Evolutionary conservation across 345 rosid species (phyloP).

Genomic region (Turritis glabra): DNA sequence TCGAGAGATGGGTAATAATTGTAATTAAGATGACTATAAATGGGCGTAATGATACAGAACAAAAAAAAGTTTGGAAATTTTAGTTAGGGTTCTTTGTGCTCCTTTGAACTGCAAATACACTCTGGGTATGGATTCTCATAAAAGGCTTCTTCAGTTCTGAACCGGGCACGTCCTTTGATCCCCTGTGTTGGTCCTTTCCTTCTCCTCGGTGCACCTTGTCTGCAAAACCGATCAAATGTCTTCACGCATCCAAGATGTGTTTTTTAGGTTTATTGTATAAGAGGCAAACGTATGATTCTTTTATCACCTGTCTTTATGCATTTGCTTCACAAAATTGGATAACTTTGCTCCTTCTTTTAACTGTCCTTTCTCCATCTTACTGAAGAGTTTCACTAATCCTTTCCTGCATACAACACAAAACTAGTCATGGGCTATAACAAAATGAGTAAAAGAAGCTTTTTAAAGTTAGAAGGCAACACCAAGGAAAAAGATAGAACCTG

Average conservation of each 20-base stretch:
- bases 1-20: neutral
- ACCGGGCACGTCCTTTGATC: constrained; percentile 74
- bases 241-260: neutral
- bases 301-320: constrained; percentile 68
- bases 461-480: neutral
- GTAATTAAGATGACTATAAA: neutral
- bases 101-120: constrained; percentile 69
- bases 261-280: neutral
- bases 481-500: constrained; percentile 49
- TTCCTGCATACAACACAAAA: constrained; percentile 50
- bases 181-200: constrained; percentile 68
- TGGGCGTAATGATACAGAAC: constrained; percentile 5
- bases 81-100: constrained; percentile 17
- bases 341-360: constrained; percentile 51
- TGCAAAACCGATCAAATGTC: constrained; percentile 31
- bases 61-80: neutral
- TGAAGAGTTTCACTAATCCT: constrained; percentile 69
- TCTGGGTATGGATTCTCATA: constrained; percentile 90
- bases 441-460: neutral
- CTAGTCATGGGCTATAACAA: neutral
- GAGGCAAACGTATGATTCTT: constrained; percentile 1
- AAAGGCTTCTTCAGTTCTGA: constrained; percentile 87
- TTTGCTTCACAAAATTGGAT: constrained; percentile 52
- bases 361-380: constrained; percentile 65
- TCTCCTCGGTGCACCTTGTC: constrained; percentile 88